Evolutionary conservation across 306 rosid species (phyloP).

Genomic region (Carpinus fangiana): DNA sequence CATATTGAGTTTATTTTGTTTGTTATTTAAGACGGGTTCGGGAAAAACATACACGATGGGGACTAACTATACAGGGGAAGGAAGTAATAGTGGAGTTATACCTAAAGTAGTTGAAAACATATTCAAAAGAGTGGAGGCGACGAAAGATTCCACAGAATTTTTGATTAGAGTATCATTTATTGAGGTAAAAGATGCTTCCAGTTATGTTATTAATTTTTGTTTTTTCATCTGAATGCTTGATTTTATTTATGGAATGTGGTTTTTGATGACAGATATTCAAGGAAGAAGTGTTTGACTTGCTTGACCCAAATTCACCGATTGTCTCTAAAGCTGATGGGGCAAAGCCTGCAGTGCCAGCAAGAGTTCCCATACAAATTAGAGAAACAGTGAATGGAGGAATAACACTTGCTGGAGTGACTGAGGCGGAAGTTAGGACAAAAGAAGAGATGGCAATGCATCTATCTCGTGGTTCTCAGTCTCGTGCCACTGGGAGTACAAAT

Average conservation of each 20-base stretch:
- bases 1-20: conserved; percentile 9
- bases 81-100: conserved; percentile 61
- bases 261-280: conserved; percentile 66
- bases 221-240: neutral
- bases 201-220: neutral
- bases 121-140: conserved; percentile 47
- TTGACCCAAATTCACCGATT: conserved; percentile 50
- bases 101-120: conserved; percentile 74
- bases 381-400: conserved; percentile 85
- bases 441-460: conserved; percentile 84
- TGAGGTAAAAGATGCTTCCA: conserved; percentile 53
- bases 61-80: conserved; percentile 71
- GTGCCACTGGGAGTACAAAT: conserved; percentile 93
- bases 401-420: conserved; percentile 87
- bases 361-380: conserved; percentile 88
- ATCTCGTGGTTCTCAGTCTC: conserved; percentile 65
- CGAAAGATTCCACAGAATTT: conserved; percentile 53
- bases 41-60: conserved; percentile 76
- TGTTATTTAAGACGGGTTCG: conserved; percentile 75
- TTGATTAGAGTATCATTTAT: conserved; percentile 83
- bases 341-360: conserved; percentile 48
- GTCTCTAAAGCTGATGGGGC: conserved; percentile 50
- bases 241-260: conserved; percentile 11
- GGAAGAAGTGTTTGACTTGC: conserved; percentile 90
- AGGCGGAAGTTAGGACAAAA: conserved; percentile 71